Conservation (phyloP, 2,329 filamentous ascomycete species). For the Nemania sp. region DNA sequence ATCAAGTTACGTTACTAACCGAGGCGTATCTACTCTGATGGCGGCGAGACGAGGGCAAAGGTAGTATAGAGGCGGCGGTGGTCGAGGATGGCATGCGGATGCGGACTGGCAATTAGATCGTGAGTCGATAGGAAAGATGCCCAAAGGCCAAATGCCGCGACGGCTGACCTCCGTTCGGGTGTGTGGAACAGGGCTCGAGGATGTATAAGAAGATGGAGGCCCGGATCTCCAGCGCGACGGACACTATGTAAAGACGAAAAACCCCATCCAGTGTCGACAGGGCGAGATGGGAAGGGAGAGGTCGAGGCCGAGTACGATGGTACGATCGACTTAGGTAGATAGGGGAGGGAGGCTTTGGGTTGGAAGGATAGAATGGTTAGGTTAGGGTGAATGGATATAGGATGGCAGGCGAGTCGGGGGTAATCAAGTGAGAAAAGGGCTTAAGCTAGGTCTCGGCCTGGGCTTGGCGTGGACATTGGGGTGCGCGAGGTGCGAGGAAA, state of each 20-base stretch:
- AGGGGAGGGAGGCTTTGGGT: slow-evolving; percentile 40
- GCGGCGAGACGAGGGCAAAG: slow-evolving; percentile 32
- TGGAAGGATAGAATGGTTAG: slow-evolving; percentile 41
- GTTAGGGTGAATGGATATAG: slow-evolving; percentile 43
- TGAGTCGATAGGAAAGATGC: slow-evolving; percentile 43
- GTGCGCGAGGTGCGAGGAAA: slow-evolving; percentile 26
- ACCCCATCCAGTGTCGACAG: slow-evolving; percentile 49
- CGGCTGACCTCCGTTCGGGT: slow-evolving; percentile 37
- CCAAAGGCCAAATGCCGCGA: slow-evolving; percentile 48
- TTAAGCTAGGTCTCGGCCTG: slow-evolving; percentile 36
- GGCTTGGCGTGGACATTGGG: slow-evolving; percentile 32
- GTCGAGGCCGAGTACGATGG: slow-evolving; percentile 32
- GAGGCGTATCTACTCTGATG: slow-evolving; percentile 26
- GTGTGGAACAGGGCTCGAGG: slow-evolving; percentile 33
- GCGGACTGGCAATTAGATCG: slow-evolving; percentile 42
- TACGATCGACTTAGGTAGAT: slow-evolving; percentile 39
- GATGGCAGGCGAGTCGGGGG: slow-evolving; percentile 33
- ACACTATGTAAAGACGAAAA: slow-evolving; percentile 47
- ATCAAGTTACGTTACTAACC: slow-evolving; percentile 23
- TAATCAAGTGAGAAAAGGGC: slow-evolving; percentile 38
- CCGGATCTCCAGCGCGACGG: slow-evolving; percentile 51
- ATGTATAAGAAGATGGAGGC: slow-evolving; percentile 46
- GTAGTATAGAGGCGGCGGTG: slow-evolving; percentile 20
- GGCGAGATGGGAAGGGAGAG: slow-evolving; percentile 36
- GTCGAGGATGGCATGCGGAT: slow-evolving; percentile 37